A percentile compares a stretch with the other conserved stretches of the same genome.
Conservation (phyloP, 495 filamentous ascomycete genomes). For the Aspergillus olivimuriae region DNA sequence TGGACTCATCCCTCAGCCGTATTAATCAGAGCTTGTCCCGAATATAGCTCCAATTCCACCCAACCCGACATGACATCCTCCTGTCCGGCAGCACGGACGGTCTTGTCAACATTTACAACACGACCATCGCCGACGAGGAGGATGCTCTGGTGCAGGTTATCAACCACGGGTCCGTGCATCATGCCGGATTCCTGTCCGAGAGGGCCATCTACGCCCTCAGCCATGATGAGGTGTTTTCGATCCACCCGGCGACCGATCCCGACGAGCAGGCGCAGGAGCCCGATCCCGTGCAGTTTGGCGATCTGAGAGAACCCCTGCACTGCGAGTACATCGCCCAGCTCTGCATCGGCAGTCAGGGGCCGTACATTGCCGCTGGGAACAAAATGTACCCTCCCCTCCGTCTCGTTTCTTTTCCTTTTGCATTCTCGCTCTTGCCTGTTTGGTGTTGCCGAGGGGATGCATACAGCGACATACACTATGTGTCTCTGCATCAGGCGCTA, state of each 20-base stretch:
- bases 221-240: slow-evolving; percentile 73
- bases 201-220: slow-evolving; percentile 67
- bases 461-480: too few relatives aligned
- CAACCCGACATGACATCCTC: slow-evolving; percentile 53
- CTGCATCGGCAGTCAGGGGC: slow-evolving; percentile 45
- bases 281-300: slow-evolving; percentile 59
- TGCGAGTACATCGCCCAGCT: slow-evolving; percentile 84
- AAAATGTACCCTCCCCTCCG: slow-evolving; percentile 29
- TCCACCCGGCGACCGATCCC: slow-evolving; percentile 61
- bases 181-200: slow-evolving; percentile 68
- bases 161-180: slow-evolving; percentile 85
- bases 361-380: slow-evolving; percentile 39
- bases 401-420: slow-evolving; percentile 4
- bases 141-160: slow-evolving; percentile 79
- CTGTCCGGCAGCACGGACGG: slow-evolving; percentile 91
- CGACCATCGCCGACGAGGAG: slow-evolving; percentile 68
- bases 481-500: too few relatives aligned
- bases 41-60: slow-evolving; percentile 64
- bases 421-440: slow-evolving; percentile 3
- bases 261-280: slow-evolving; percentile 47
- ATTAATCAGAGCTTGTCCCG: background rate
- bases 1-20: background rate
- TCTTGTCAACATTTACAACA: slow-evolving; percentile 80
- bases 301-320: slow-evolving; percentile 61
- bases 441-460: slow-evolving; percentile 4